Percentiles rank a stretch among this genome's conserved stretches.
Evolutionary conservation across 306 rosid genomes (phyloP).

Genomic region (Abrus pulchellus): DNA sequence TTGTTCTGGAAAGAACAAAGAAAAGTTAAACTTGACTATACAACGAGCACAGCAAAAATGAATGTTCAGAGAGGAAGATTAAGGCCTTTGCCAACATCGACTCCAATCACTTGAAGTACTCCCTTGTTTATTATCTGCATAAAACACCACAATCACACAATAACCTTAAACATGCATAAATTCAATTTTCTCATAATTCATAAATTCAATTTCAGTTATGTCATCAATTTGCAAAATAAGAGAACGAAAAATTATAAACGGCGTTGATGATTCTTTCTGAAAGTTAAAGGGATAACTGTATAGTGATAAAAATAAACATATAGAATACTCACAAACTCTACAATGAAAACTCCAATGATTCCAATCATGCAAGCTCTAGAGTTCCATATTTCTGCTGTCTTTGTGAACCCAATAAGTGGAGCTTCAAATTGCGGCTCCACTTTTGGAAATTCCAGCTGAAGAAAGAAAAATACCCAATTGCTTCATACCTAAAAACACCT

Average conservation of each 20-base stretch:
- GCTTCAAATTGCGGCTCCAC: slow-evolving; percentile 74
- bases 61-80: slow-evolving; percentile 75
- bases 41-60: not conserved
- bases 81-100: slow-evolving; percentile 95
- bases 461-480: slow-evolving; percentile 32
- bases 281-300: too few species aligned
- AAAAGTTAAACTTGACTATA: not conserved
- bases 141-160: slow-evolving; percentile 11
- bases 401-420: slow-evolving; percentile 91
- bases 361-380: slow-evolving; percentile 99
- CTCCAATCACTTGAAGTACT: slow-evolving; percentile 85
- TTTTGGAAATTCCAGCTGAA: slow-evolving; percentile 85
- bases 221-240: not conserved
- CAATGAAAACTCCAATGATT: slow-evolving; percentile 77
- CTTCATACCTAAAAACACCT: not conserved
- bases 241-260: too few species aligned
- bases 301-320: not conserved
- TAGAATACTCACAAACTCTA: slow-evolving; percentile 70
- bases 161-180: not conserved
- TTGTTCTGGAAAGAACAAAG: not conserved
- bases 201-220: not conserved
- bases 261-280: too few species aligned
- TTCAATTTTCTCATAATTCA: not conserved
- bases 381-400: slow-evolving; percentile 91
- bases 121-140: slow-evolving; percentile 87